These are phyloP conservation scores for Auriscalpium vulgare DNA, from an alignment of 768 basidiomycete species.

Conservation along the genomic window DNA sequence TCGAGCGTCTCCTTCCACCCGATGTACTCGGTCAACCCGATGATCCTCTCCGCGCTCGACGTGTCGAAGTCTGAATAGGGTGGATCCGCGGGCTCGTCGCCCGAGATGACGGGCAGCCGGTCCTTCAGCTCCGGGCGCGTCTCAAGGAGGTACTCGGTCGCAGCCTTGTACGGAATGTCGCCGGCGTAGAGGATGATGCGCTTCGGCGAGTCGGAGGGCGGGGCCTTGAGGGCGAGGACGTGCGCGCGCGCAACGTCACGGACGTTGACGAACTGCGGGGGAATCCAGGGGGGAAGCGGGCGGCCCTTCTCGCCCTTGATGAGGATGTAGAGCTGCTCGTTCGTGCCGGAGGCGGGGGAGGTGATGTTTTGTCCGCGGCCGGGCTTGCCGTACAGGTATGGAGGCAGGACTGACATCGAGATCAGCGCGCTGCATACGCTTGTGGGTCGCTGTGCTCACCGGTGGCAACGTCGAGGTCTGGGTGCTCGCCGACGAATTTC, in stretches of 20 bases:
- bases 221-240: slow-evolving; percentile 16
- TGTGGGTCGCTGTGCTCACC: slow-evolving; percentile 5
- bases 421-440: background rate
- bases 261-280: slow-evolving; percentile 20
- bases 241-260: slow-evolving; percentile 22
- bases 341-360: slow-evolving; percentile 10
- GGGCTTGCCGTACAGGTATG: slow-evolving; percentile 22
- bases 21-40: background rate
- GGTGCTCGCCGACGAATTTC: slow-evolving; percentile 17
- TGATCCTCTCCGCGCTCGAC: background rate
- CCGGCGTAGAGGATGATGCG: slow-evolving; percentile 19
- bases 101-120: background rate
- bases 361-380: slow-evolving; percentile 8
- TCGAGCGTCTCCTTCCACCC: background rate
- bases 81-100: background rate
- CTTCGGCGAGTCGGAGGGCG: slow-evolving; percentile 7
- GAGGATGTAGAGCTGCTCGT: slow-evolving; percentile 16
- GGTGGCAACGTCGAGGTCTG: slow-evolving; percentile 15
- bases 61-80: background rate
- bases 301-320: slow-evolving; percentile 9
- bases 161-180: slow-evolving; percentile 17
- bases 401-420: slow-evolving; percentile 18
- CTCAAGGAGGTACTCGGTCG: slow-evolving; percentile 11
- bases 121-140: slow-evolving; percentile 14
- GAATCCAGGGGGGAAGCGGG: slow-evolving; percentile 7